phyloP scores from a whole-genome alignment of 805 yeast species.

The Myxozyma kluyveri region DNA sequence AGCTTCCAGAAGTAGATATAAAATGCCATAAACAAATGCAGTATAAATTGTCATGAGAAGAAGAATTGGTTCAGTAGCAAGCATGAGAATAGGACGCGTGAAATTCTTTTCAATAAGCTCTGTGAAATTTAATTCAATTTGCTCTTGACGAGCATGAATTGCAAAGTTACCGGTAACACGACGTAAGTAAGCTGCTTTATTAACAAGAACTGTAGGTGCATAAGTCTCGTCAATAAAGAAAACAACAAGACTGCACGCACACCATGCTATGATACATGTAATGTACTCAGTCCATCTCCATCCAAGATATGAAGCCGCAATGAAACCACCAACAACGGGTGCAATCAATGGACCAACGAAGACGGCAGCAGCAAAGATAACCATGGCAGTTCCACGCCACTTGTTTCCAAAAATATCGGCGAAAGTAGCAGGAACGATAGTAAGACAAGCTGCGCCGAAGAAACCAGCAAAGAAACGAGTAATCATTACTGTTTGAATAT shows the following conservation, averaged over 20 bases:
- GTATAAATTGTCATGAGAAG: conserved; percentile 64
- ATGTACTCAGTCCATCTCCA: conserved; percentile 85
- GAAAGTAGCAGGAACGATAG: conserved; percentile 81
- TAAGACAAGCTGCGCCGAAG: conserved; percentile 80
- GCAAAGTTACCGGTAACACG: conserved; percentile 78
- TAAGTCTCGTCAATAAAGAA: conserved; percentile 66
- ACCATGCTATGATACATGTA: conserved; percentile 58
- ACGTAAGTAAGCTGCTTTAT: conserved; percentile 63
- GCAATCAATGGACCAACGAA: conserved; percentile 79
- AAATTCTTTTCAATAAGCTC: conserved; percentile 64
- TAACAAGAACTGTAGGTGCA: conserved; percentile 61
- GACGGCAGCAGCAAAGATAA: conserved; percentile 67
- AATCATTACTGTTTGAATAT: conserved; percentile 71
- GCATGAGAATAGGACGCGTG: conserved; percentile 66
- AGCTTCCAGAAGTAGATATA: conserved; percentile 71
- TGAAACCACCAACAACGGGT: conserved; percentile 74
- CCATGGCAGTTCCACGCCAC: conserved; percentile 72
- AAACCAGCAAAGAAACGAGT: conserved; percentile 79
- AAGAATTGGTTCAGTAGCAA: conserved; percentile 67
- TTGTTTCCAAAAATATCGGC: conserved; percentile 72
- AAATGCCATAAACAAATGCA: conserved; percentile 76
- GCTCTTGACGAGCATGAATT: conserved; percentile 74
- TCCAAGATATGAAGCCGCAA: conserved; percentile 57
- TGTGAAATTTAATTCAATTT: conserved; percentile 51
- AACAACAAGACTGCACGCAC: conserved; percentile 42